A percentile compares a stretch with the other conserved stretches of the same genome.
Evolutionary conservation across 352 stramenopile genomes (phyloP).

Genomic region (Globisporangium cystogenes): DNA sequence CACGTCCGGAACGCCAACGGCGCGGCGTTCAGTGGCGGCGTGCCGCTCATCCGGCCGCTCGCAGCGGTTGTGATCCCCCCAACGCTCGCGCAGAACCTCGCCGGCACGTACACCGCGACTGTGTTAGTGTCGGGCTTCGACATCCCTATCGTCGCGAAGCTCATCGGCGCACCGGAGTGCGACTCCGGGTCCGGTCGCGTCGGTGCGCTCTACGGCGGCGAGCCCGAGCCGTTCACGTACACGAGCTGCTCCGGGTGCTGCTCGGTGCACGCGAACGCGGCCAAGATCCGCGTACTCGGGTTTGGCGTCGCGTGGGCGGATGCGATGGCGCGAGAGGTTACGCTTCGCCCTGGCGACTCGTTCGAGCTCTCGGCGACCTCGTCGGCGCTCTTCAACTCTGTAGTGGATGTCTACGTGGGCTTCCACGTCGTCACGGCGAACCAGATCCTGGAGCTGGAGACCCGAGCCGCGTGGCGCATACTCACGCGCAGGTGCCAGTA

Average conservation of each 20-base stretch:
- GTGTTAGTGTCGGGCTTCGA: conserved; percentile 48
- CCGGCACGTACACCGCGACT: conserved; percentile 27
- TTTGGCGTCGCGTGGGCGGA: conserved; percentile 26
- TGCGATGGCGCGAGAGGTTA: conserved; percentile 28
- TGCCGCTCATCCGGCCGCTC: conserved; percentile 28
- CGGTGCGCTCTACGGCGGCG: conserved; percentile 40
- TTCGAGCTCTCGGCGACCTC: conserved; percentile 46
- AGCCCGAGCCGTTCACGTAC: conserved; percentile 41
- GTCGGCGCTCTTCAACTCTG: conserved; percentile 48
- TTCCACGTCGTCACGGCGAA: conserved; percentile 75
- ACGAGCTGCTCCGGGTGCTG: conserved; percentile 64
- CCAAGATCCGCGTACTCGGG: conserved; percentile 35
- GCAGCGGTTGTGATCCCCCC: conserved; percentile 12
- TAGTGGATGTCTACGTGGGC: conserved; percentile 56
- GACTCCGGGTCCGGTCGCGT: conserved; percentile 44
- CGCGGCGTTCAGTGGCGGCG: conserved; percentile 16
- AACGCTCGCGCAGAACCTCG: conserved; percentile 26
- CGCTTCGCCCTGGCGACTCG: conserved; percentile 35
- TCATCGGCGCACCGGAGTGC: conserved; percentile 59
- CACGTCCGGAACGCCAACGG: conserved; percentile 40
- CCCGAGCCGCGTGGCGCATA: conserved; percentile 50
- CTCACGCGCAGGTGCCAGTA: conserved; percentile 56
- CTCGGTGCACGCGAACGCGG: conserved; percentile 44
- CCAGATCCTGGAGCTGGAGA: conserved; percentile 51
- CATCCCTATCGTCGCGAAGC: conserved; percentile 53